phyloP scores from a whole-genome alignment of 1,284 basidiomycete species.

The Papiliotrema laurentii region DNA sequence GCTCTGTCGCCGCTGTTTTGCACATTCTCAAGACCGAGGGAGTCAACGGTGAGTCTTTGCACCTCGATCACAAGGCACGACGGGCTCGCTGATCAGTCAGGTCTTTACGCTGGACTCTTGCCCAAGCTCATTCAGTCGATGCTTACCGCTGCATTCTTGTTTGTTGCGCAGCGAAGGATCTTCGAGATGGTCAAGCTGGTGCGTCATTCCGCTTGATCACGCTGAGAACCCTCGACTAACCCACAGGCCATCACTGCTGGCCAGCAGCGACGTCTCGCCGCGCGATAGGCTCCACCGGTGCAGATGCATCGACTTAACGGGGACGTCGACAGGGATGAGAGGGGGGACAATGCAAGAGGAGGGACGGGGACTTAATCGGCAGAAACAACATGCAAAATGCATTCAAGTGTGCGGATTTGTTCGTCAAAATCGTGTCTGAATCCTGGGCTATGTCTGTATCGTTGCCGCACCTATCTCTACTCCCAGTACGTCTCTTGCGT shows the following conservation, averaged over 20 bases:
- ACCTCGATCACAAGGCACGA: background rate
- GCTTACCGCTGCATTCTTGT: constrained; percentile 82
- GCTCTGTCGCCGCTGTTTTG: constrained; percentile 41
- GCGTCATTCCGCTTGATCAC: constrained; percentile 1
- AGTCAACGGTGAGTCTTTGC: constrained; percentile 46
- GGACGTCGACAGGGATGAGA: too few relatives aligned
- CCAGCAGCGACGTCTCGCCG: background rate
- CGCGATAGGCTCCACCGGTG: background rate
- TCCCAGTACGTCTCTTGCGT: constrained; percentile 19
- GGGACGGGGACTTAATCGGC: too few relatives aligned
- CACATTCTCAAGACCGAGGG: constrained; percentile 71
- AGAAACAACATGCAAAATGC: background rate
- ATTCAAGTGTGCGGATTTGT: background rate
- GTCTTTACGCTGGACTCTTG: constrained; percentile 77
- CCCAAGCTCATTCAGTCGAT: constrained; percentile 86
- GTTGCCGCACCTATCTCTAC: background rate
- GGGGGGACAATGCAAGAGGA: too few relatives aligned
- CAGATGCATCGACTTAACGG: too few relatives aligned
- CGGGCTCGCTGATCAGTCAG: constrained; percentile 36
- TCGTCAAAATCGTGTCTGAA: background rate
- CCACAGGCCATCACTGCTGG: background rate
- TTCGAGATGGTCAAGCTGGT: constrained; percentile 48
- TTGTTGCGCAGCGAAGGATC: constrained; percentile 69
- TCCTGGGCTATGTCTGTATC: background rate
- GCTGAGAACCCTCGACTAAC: background rate